Conservation (phyloP, 2,329 filamentous ascomycete genomes). For the Dendrostoma leiphaemia region DNA sequence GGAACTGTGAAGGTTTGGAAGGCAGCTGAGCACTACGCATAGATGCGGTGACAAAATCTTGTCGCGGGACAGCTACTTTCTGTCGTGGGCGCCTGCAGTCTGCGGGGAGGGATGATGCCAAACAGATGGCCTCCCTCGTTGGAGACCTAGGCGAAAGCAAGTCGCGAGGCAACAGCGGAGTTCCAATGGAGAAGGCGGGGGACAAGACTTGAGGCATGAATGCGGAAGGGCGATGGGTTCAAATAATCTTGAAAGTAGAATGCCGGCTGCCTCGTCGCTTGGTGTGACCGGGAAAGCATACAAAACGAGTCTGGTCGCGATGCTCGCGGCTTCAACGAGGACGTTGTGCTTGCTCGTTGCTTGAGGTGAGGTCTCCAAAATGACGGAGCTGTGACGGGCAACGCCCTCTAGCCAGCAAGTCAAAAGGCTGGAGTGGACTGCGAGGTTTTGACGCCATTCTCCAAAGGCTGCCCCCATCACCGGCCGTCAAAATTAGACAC, state of each 20-base stretch:
- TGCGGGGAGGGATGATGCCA: not conserved
- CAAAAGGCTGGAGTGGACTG: too few relatives aligned
- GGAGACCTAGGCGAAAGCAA: not conserved
- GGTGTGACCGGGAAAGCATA: not conserved
- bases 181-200: not conserved
- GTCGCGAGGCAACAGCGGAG: not conserved
- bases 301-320: not conserved
- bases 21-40: too few relatives aligned
- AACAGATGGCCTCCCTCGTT: not conserved
- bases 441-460: constrained; percentile 5
- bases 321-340: not conserved
- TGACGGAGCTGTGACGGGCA: too few relatives aligned
- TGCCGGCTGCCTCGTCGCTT: not conserved
- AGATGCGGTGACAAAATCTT: not conserved
- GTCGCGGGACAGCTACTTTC: not conserved
- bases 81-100: not conserved
- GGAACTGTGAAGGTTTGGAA: not conserved
- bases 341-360: not conserved
- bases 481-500: constrained; percentile 4
- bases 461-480: too few relatives aligned
- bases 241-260: too few relatives aligned
- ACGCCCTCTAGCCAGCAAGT: too few relatives aligned
- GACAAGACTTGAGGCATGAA: too few relatives aligned
- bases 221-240: too few relatives aligned
- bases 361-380: too few relatives aligned